Conservation (phyloP, 2,329 filamentous ascomycete genomes). For the Plenodomus tracheiphilus region DNA sequence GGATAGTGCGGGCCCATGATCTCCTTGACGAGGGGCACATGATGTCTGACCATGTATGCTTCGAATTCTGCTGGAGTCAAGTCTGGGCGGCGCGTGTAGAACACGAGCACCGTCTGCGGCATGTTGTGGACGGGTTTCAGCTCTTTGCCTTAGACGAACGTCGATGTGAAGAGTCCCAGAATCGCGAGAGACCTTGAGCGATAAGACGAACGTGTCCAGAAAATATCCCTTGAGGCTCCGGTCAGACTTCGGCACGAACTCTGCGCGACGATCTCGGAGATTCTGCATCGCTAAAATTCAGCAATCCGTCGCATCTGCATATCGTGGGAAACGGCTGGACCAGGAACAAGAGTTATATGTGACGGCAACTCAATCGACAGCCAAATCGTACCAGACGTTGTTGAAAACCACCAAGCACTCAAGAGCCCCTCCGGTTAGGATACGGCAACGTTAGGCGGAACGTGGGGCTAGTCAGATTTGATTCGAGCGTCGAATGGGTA, state of each 20-base stretch:
- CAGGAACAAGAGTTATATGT: background rate
- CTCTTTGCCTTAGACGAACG: background rate
- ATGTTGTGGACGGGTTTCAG: conserved; percentile 4
- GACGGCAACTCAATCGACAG: background rate
- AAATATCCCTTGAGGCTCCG: background rate
- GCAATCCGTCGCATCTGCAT: background rate
- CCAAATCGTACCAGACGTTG: background rate
- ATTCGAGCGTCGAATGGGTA: background rate
- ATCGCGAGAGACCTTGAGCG: background rate
- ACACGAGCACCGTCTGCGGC: conserved; percentile 13
- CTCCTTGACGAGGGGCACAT: conserved; percentile 21
- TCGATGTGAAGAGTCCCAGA: background rate
- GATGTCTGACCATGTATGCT: conserved; percentile 17
- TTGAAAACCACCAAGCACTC: background rate
- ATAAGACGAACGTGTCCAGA: background rate
- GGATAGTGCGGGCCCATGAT: conserved; percentile 16
- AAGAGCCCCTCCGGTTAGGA: background rate
- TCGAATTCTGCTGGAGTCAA: conserved; percentile 20
- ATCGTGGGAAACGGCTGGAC: background rate
- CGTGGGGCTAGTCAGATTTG: background rate
- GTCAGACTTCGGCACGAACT: background rate
- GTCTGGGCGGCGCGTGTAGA: conserved; percentile 23
- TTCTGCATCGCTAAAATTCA: background rate
- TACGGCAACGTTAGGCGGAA: background rate
- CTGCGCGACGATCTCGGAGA: background rate